Evolutionary conservation across 805 yeast species (phyloP).

Genomic region (Zygosaccharomyces pseudorouxii): DNA sequence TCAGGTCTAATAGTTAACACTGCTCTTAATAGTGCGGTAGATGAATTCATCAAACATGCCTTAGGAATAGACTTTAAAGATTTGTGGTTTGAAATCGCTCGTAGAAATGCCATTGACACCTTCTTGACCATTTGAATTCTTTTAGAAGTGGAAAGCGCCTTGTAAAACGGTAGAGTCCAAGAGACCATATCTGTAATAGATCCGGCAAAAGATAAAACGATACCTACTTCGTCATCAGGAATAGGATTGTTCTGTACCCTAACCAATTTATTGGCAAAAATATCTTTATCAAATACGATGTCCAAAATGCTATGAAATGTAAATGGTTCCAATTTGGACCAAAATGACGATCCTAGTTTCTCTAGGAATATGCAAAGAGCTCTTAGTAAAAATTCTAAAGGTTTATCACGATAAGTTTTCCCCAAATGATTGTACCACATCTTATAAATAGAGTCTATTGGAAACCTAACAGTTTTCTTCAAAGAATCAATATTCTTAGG

Average conservation of each 20-base stretch:
- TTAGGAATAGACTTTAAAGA: slow-evolving; percentile 27
- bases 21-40: slow-evolving; percentile 34
- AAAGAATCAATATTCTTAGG: slow-evolving; percentile 32
- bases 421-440: slow-evolving; percentile 33
- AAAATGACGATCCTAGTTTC: slow-evolving; percentile 44
- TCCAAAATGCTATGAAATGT: slow-evolving; percentile 55
- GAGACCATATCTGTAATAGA: slow-evolving; percentile 42
- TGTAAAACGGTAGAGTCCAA: slow-evolving; percentile 51
- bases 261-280: slow-evolving; percentile 39
- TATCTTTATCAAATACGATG: slow-evolving; percentile 52
- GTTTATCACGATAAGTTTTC: slow-evolving; percentile 29
- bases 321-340: slow-evolving; percentile 53
- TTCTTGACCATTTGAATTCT: slow-evolving; percentile 50
- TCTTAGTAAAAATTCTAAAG: slow-evolving; percentile 51
- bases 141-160: slow-evolving; percentile 45
- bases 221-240: slow-evolving; percentile 31
- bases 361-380: slow-evolving; percentile 44
- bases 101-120: slow-evolving; percentile 46
- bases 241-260: slow-evolving; percentile 25
- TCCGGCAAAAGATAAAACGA: slow-evolving; percentile 27
- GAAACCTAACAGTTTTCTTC: slow-evolving; percentile 27
- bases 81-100: slow-evolving; percentile 33
- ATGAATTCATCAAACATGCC: slow-evolving; percentile 36
- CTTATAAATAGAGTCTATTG: slow-evolving; percentile 32
- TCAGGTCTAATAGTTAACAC: slow-evolving; percentile 28